These are phyloP conservation scores for Ceratobasidium sp. DNA, from an alignment of 1,284 basidiomycete genomes.

Conservation along the genomic window DNA sequence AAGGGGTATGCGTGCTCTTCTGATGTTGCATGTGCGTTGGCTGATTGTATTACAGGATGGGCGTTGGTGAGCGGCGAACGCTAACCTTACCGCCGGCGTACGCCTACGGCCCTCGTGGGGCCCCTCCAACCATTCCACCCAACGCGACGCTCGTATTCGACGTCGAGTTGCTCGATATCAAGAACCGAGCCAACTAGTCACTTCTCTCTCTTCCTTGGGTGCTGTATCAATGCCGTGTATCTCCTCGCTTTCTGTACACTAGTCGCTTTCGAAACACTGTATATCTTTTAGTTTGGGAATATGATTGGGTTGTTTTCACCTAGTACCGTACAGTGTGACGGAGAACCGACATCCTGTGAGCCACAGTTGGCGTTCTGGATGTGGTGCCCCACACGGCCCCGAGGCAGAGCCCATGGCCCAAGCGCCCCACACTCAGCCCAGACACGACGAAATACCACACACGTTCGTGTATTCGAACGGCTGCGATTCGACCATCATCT, in stretches of 20 bases:
- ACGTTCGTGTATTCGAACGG: no score
- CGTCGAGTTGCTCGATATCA: conserved; percentile 53
- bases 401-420: no score
- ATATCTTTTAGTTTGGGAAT: no score
- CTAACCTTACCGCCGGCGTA: conserved; percentile 36
- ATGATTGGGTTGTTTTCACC: no score
- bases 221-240: background rate
- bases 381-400: no score
- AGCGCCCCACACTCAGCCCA: no score
- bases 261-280: background rate
- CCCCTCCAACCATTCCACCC: conserved; percentile 53
- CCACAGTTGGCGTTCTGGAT: no score
- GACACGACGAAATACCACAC: no score
- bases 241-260: background rate
- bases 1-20: conserved; percentile 52
- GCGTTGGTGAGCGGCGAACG: conserved; percentile 6
- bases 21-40: conserved; percentile 43
- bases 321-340: no score
- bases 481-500: no score
- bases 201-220: background rate
- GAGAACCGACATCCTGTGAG: no score
- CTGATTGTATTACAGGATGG: conserved; percentile 7
- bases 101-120: conserved; percentile 43
- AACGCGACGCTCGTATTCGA: conserved; percentile 53
- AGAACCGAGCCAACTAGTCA: conserved; percentile 39